phyloP scores from a whole-genome alignment of 129 eudicot species.

The Scalesia atractyloides region DNA sequence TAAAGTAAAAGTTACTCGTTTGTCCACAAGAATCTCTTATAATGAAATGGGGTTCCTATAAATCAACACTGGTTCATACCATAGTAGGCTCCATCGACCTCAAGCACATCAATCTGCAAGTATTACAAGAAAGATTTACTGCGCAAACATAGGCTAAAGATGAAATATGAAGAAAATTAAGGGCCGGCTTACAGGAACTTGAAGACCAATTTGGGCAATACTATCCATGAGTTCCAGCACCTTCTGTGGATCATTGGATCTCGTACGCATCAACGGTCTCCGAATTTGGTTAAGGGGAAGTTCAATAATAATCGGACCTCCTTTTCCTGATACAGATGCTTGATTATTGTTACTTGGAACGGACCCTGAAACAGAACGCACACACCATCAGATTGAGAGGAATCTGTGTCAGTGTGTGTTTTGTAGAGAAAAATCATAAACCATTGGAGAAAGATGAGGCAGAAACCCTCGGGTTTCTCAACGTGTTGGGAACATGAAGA shows the following conservation, averaged over 20 bases:
- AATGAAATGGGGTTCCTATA: not conserved
- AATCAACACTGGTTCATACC: constrained; percentile 46
- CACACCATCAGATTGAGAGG: constrained; percentile 1
- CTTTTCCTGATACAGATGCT: constrained; percentile 44
- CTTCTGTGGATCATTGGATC: constrained; percentile 77
- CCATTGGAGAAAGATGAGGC: constrained; percentile 89
- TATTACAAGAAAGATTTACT: constrained; percentile 8
- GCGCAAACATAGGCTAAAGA: constrained; percentile 9
- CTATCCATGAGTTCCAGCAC: constrained; percentile 95
- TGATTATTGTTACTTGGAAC: constrained; percentile 41
- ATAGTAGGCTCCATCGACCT: constrained; percentile 94
- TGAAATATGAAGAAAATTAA: not conserved
- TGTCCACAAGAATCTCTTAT: not conserved
- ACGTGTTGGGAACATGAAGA: constrained; percentile 46
- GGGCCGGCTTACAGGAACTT: constrained; percentile 80
- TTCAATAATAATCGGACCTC: constrained; percentile 74
- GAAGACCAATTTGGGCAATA: constrained; percentile 88
- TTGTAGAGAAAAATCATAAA: constrained; percentile 19
- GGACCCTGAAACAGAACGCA: constrained; percentile 46
- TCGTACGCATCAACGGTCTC: constrained; percentile 93
- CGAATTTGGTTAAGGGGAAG: constrained; percentile 82
- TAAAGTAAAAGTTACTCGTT: constrained; percentile 1
- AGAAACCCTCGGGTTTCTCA: constrained; percentile 50
- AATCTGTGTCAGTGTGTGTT: constrained; percentile 7
- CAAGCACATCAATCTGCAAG: constrained; percentile 96